These are phyloP conservation scores for Parascedosporium putredinis DNA, from an alignment of 2,329 filamentous ascomycete genomes.

Conservation along the genomic window DNA sequence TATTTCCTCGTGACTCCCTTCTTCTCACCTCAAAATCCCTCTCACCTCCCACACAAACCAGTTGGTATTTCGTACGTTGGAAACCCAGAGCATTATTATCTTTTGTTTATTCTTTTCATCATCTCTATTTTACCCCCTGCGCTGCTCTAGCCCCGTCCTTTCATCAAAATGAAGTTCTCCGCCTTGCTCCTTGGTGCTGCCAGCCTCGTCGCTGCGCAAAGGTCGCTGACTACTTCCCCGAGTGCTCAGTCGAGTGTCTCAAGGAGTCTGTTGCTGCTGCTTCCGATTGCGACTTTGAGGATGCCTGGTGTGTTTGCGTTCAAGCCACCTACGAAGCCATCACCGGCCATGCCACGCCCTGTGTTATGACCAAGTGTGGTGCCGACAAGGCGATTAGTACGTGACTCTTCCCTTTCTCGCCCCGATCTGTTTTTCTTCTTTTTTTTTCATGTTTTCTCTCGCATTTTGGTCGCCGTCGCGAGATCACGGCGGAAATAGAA, in stretches of 20 bases:
- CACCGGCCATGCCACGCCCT: slow-evolving; percentile 21
- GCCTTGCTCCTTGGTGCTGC: slow-evolving; percentile 23
- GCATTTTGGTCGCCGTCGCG: too few relatives aligned
- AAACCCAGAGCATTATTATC: too few relatives aligned
- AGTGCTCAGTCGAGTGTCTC: slow-evolving; percentile 28
- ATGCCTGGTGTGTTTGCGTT: slow-evolving; percentile 23
- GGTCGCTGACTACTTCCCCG: slow-evolving; percentile 24
- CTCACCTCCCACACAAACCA: neutral
- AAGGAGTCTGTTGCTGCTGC: slow-evolving; percentile 19
- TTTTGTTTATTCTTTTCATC: neutral
- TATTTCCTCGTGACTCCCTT: neutral
- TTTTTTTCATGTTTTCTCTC: too few relatives aligned
- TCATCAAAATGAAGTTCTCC: slow-evolving; percentile 27
- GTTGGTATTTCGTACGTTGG: too few relatives aligned
- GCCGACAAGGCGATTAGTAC: slow-evolving; percentile 26
- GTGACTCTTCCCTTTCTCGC: slow-evolving; percentile 13
- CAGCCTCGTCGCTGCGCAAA: slow-evolving; percentile 22
- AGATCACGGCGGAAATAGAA: neutral
- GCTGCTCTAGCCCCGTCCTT: neutral
- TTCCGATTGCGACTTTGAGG: slow-evolving; percentile 21
- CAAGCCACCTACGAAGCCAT: slow-evolving; percentile 23
- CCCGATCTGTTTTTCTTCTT: neutral
- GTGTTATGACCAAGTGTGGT: slow-evolving; percentile 26
- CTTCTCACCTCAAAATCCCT: neutral
- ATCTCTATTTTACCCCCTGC: neutral